Evolutionary conservation across 2,329 filamentous ascomycete species (phyloP), one percentile per base, ranked within the genome.

Genomic region (Penicillium verrucosum): DNA sequence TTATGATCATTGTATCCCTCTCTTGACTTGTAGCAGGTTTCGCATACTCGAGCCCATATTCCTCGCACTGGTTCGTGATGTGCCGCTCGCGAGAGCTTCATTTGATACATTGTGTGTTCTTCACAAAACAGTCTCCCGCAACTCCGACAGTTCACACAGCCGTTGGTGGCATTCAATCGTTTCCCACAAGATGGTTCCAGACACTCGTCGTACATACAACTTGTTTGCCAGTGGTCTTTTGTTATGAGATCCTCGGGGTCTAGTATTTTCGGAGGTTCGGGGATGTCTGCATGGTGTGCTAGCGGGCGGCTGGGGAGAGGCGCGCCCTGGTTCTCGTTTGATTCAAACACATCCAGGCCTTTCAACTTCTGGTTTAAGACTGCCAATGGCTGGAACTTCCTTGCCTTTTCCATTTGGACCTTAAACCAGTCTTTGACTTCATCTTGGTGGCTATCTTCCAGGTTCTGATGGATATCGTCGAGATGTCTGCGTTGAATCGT

Each of bases 21-120:
- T 67, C 94, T 85, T 50, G 92, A 96, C 77, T 97, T 97, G 78
- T 94, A 99, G 76, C 94, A 99, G n/a, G 94, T 97, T 78, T 99
- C 94, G 71, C 94, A 99, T 2, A 97, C 93, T 50, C 94, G 80
- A 66, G 90, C 96, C 94, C 94, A 99, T 65, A 90, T 84, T 8
- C 94, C 94, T 60, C 93, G 81, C 1, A 94, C 85, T 0, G 94
- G 93, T 62, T 99, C 94, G 74, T 97, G 91, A 57, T 87, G 84
- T 4, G 94, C 94, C 30, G 92, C 89, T 53, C 92, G 82, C 9
- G 92, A 96, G 11, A 99, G 81, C 79, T 95, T 97, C 89, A 97
- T 97, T 78, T 99, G 93, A 70, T 97, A 99, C 92, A 99, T 96
- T 51, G 94, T 97, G 73, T 99, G 94, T 65, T 93, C 90, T 70